These are phyloP conservation scores for Sphagnum tenellum DNA, from an alignment of 225 moss, liverwort and hornwort species.

Conservation along the genomic window DNA sequence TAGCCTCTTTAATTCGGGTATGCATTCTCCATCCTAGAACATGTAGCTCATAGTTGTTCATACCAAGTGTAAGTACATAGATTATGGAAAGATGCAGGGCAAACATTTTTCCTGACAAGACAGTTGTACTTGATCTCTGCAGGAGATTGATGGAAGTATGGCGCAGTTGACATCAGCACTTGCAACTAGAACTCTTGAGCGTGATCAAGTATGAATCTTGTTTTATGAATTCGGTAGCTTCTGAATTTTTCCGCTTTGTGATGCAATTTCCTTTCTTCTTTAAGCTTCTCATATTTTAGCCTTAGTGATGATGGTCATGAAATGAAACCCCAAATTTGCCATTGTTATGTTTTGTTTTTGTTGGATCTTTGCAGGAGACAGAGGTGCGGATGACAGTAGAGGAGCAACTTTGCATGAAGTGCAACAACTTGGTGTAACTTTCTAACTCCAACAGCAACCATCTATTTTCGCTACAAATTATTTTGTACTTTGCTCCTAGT, in stretches of 20 bases:
- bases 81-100: too few relatives aligned
- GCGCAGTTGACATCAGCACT: slow-evolving; percentile 64
- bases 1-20: slow-evolving; percentile 64
- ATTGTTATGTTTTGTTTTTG: background rate
- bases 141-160: slow-evolving; percentile 86
- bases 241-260: too few relatives aligned
- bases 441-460: slow-evolving; percentile 1
- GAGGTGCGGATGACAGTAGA: slow-evolving; percentile 41
- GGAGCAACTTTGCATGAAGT: slow-evolving; percentile 48
- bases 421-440: slow-evolving; percentile 60
- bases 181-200: slow-evolving; percentile 58
- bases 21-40: background rate
- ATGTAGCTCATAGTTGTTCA: too few relatives aligned
- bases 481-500: too few relatives aligned
- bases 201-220: slow-evolving; percentile 42
- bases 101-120: too few relatives aligned
- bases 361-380: slow-evolving; percentile 44
- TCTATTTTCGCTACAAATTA: too few relatives aligned
- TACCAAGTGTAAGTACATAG: too few relatives aligned
- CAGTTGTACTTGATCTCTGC: slow-evolving; percentile 8
- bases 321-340: too few relatives aligned
- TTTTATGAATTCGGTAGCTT: too few relatives aligned
- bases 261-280: too few relatives aligned
- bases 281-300: too few relatives aligned
- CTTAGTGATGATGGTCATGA: too few relatives aligned